phyloP scores from a whole-genome alignment of 2,329 filamentous ascomycete species.

The Sclerotiophoma versabilis region DNA sequence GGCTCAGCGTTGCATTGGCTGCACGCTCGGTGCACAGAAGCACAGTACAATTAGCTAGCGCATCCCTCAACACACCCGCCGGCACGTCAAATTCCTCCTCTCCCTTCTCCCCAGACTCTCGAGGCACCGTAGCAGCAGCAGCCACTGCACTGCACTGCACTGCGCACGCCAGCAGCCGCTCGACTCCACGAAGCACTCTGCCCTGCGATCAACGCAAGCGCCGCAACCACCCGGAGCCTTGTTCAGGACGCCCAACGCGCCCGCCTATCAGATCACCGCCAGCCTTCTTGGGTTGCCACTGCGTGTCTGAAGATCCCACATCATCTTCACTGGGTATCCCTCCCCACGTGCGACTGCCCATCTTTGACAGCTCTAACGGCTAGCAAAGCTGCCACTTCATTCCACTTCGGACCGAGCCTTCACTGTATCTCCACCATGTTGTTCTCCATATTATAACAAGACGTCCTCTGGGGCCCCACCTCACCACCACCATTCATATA shows the following conservation, averaged over 20 bases:
- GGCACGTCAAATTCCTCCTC: slow-evolving; percentile 33
- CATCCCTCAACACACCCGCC: slow-evolving; percentile 11
- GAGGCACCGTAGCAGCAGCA: slow-evolving; percentile 16
- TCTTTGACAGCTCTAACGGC: slow-evolving; percentile 34
- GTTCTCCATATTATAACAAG: slow-evolving; percentile 47
- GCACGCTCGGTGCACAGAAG: slow-evolving; percentile 20
- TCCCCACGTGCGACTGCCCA: slow-evolving; percentile 30
- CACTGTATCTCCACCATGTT: slow-evolving; percentile 41
- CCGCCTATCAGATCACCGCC: slow-evolving; percentile 13
- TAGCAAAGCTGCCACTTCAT: slow-evolving; percentile 24
- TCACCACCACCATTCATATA: slow-evolving; percentile 24
- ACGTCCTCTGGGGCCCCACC: slow-evolving; percentile 47
- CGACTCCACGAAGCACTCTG: background rate
- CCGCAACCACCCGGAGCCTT: slow-evolving; percentile 8
- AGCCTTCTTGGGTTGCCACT: slow-evolving; percentile 38
- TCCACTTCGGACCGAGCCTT: slow-evolving; percentile 41
- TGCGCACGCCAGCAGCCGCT: slow-evolving; percentile 16
- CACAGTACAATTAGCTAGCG: slow-evolving; percentile 22
- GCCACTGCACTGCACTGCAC: slow-evolving; percentile 13
- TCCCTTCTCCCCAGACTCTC: slow-evolving; percentile 20
- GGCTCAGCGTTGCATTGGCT: slow-evolving; percentile 26
- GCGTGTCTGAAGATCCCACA: slow-evolving; percentile 39
- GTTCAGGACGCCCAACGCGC: background rate
- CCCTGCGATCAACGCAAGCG: slow-evolving; percentile 8
- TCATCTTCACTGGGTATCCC: slow-evolving; percentile 43